A percentile compares a stretch with the other conserved stretches of the same genome.
These are phyloP conservation scores for Rhodotorula taiwanensis DNA, from an alignment of 768 basidiomycete genomes.

Conservation along the genomic window DNA sequence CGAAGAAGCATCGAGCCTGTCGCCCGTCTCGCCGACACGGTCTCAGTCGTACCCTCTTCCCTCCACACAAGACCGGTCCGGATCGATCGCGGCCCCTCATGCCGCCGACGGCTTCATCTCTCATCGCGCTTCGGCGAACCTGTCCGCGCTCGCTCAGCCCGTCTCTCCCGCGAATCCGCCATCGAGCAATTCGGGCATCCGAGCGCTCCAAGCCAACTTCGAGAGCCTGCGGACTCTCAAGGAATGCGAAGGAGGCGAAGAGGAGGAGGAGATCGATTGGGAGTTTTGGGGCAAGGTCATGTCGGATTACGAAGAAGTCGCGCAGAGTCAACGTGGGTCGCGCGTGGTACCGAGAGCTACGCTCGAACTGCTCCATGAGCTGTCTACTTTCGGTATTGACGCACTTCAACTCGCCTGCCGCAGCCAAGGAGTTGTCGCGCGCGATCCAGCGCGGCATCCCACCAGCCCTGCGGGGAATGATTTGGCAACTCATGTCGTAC, in stretches of 20 bases:
- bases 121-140: constrained; percentile 1
- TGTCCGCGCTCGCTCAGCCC: background rate
- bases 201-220: background rate
- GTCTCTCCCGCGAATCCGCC: background rate
- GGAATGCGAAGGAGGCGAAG: background rate
- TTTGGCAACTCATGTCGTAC: constrained; percentile 88
- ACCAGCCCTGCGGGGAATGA: constrained; percentile 76
- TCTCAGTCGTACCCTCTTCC: background rate
- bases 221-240: background rate
- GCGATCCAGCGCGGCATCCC: constrained; percentile 94
- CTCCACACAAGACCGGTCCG: background rate
- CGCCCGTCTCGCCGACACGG: background rate
- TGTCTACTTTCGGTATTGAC: background rate
- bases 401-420: background rate
- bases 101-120: constrained; percentile 19
- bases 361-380: too few species aligned
- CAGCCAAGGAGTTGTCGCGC: constrained; percentile 65
- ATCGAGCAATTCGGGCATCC: background rate
- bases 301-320: constrained; percentile 80
- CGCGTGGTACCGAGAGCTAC: too few species aligned
- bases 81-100: background rate
- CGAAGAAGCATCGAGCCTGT: too few species aligned
- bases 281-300: constrained; percentile 95
- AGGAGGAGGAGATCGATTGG: constrained; percentile 21
- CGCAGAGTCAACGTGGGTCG: constrained; percentile 44